Evolutionary conservation across 2,329 filamentous ascomycete species (phyloP).

Genomic region (Colletotrichum lini): DNA sequence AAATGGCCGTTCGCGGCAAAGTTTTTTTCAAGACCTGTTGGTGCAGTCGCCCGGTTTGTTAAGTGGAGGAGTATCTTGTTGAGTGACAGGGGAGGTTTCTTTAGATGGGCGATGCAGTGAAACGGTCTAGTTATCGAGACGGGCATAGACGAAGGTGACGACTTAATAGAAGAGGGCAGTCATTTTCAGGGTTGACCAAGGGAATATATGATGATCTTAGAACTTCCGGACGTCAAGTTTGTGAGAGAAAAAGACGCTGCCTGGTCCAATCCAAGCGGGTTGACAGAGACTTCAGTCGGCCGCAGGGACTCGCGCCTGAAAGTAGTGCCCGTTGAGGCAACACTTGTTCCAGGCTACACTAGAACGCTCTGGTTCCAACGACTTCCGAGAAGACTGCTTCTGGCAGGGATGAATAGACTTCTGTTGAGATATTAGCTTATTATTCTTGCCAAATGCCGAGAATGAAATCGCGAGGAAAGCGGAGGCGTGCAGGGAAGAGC

Average conservation of each 20-base stretch:
- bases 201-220: neutral
- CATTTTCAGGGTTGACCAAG: too few species aligned
- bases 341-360: too few species aligned
- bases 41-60: neutral
- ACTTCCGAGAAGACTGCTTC: neutral
- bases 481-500: neutral
- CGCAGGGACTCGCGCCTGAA: neutral
- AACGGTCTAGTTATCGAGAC: neutral
- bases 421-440: neutral
- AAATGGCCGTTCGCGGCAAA: neutral
- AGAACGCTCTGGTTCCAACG: neutral
- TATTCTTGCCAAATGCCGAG: neutral
- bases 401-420: neutral
- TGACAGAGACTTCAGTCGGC: neutral
- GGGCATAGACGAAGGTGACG: neutral
- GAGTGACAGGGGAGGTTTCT: neutral
- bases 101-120: neutral
- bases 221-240: too few species aligned
- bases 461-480: neutral
- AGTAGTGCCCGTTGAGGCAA: neutral
- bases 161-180: neutral
- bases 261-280: neutral
- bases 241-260: neutral
- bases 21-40: neutral
- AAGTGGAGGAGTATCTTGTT: neutral